Conservation (phyloP, 2,329 filamentous ascomycete species). For the Lojkania enalia region DNA sequence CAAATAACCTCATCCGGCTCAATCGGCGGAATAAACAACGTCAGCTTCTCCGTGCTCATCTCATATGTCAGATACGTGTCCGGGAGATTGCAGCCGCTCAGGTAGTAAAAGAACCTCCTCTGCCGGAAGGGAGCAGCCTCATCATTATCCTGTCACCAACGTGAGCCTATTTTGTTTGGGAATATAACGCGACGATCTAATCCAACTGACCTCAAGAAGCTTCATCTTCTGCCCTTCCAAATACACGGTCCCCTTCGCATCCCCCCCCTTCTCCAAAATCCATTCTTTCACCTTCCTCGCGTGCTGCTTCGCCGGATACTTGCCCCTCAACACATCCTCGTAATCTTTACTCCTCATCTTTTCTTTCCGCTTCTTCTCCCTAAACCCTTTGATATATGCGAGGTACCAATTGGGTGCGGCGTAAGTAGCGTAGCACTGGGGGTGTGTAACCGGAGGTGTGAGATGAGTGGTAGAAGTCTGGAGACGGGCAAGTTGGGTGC, state of each 20-base stretch:
- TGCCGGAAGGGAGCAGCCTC: constrained; percentile 82
- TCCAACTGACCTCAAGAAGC: constrained; percentile 65
- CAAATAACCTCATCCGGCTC: constrained; percentile 90
- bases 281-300: constrained; percentile 80
- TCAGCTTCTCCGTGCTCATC: constrained; percentile 70
- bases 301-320: constrained; percentile 85
- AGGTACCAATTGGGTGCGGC: too few relatives aligned
- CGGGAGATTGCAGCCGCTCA: constrained; percentile 80
- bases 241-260: constrained; percentile 75
- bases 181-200: too few relatives aligned
- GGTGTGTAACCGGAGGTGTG: too few relatives aligned
- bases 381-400: too few relatives aligned
- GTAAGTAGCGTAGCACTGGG: too few relatives aligned
- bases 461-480: too few relatives aligned
- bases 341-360: constrained; percentile 40
- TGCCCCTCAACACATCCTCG: constrained; percentile 54
- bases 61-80: constrained; percentile 84
- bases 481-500: too few relatives aligned
- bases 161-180: too few relatives aligned
- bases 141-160: constrained; percentile 70
- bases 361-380: constrained; percentile 38
- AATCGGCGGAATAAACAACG: constrained; percentile 87
- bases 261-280: constrained; percentile 67
- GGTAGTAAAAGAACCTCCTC: constrained; percentile 91
- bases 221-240: constrained; percentile 81